Percentiles rank a stretch among this genome's conserved stretches.
Conservation (phyloP, 192 early-diverging fungal species). For the Chytriomyces confervae region DNA sequence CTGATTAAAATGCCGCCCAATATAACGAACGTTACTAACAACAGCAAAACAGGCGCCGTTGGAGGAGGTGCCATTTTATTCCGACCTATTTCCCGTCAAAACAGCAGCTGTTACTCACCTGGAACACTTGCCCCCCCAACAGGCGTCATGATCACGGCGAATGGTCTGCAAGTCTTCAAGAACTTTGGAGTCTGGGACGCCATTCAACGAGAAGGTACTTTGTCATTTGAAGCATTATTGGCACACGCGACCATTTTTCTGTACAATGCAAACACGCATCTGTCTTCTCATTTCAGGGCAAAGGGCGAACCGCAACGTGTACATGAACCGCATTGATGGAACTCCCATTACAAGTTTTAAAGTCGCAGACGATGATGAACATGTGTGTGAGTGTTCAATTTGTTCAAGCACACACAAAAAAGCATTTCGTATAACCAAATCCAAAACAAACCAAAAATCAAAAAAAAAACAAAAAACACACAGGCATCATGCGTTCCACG, state of each 20-base stretch:
- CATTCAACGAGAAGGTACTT: not conserved
- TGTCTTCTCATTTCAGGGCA: not conserved
- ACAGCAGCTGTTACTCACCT: not conserved
- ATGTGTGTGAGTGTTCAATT: not conserved
- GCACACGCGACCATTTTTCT: too few relatives aligned
- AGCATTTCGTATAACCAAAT: too few relatives aligned
- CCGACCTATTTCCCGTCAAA: too few relatives aligned
- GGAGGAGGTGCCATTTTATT: not conserved
- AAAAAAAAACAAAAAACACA: not conserved
- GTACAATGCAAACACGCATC: too few relatives aligned
- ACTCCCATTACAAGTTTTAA: not conserved
- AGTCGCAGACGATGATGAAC: not conserved
- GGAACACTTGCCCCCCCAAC: not conserved
- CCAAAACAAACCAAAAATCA: too few relatives aligned
- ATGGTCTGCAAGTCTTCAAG: conserved; percentile 19
- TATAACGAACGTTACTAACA: not conserved
- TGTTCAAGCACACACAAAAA: not conserved
- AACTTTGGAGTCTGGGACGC: conserved; percentile 11
- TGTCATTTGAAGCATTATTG: too few relatives aligned
- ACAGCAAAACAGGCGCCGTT: not conserved
- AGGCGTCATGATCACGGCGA: conserved; percentile 10
- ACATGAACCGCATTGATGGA: not conserved
- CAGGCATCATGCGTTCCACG: not conserved
- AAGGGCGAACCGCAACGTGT: not conserved
- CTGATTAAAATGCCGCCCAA: not conserved